Evolutionary conservation across 495 filamentous ascomycete species (phyloP).

Genomic region (Aspergillus avenaceus): DNA sequence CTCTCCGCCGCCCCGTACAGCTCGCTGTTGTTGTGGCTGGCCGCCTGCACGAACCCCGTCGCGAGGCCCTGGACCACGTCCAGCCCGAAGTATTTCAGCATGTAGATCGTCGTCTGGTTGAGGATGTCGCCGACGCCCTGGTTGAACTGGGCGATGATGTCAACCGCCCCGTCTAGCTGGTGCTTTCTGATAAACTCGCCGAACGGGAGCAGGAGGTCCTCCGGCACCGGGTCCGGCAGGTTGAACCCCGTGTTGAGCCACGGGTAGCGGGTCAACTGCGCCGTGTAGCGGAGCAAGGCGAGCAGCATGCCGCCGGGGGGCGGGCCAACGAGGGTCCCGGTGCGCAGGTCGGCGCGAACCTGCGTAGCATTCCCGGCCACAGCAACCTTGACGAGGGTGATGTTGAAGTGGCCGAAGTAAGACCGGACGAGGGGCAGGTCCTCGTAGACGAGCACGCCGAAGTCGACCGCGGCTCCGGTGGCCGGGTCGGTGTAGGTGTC

Average conservation of each 20-base stretch:
- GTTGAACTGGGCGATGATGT: not conserved
- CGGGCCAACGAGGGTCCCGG: not conserved
- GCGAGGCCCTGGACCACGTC: not conserved
- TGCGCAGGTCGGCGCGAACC: not conserved
- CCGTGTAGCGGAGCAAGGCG: constrained; percentile 16
- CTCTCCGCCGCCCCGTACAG: not conserved
- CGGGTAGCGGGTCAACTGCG: constrained; percentile 34
- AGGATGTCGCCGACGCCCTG: constrained; percentile 26
- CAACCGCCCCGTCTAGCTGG: constrained; percentile 14
- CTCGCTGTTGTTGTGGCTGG: constrained; percentile 3
- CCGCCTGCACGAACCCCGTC: not conserved
- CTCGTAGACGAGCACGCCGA: constrained; percentile 32
- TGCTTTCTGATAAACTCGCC: constrained; percentile 37
- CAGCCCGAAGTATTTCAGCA: constrained; percentile 11
- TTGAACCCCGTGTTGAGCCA: constrained; percentile 34
- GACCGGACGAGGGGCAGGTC: constrained; percentile 27
- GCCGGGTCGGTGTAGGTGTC: constrained; percentile 38
- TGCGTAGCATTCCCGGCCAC: not conserved
- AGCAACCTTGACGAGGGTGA: not conserved
- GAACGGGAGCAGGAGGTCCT: constrained; percentile 43
- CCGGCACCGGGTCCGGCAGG: constrained; percentile 40
- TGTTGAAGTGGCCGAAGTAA: constrained; percentile 19
- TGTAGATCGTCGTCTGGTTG: constrained; percentile 10
- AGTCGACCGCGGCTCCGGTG: constrained; percentile 33
- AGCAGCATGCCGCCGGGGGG: not conserved